Evolutionary conservation across 345 rosid genomes (phyloP), one percentile per base, ranked within the genome.

Genomic region (Eucalyptus sp.): DNA sequence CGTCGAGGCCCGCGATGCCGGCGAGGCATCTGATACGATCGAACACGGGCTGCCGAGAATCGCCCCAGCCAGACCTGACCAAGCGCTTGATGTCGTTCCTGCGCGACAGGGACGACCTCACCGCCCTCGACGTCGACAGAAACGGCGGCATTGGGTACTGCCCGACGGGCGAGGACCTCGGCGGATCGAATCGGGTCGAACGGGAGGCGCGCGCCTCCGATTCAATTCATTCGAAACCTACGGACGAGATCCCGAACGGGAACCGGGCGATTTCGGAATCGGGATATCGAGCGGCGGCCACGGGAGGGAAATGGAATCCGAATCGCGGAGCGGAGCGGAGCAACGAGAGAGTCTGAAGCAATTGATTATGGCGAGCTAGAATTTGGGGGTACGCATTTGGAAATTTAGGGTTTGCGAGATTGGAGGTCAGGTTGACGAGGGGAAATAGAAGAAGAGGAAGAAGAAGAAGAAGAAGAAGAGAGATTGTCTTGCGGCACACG

Each of bases 81-180:
- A 92, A 87, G 33, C 88, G 91, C 86, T 87, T 88, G 80, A 91
- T 80, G 33, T 92, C 92, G 87, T 83, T 91, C 88, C 90, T 89
- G 86, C 92, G 91, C 56, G 94, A 91, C 43, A 92, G n/a, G 12
- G 94, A 76, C 54, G 94, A 91, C 29, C 91, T 90, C 24, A 95
- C 33, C 25, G 95, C 95, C 88, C 92, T 94, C 11, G 94, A 88
- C 52, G 93, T 90, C 13, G 95, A 89, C 87, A 91, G 87, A 87
- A 94, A 95, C 68, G 97, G 96, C 88, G 92, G 95, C 98, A 97
- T 96, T 93, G 90, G 56, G 88, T 50, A 43, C 66, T 71, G 29
- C 18, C 58, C 13, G 44, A 87, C 90, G 14, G 80, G 31, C 31
- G 50, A 49, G 43, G 5, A 86, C 48, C 83, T 76, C 83, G 8